Evolutionary conservation across 148 eudicot genomes (phyloP).

Genomic region (Arctostaphylos glauca): DNA sequence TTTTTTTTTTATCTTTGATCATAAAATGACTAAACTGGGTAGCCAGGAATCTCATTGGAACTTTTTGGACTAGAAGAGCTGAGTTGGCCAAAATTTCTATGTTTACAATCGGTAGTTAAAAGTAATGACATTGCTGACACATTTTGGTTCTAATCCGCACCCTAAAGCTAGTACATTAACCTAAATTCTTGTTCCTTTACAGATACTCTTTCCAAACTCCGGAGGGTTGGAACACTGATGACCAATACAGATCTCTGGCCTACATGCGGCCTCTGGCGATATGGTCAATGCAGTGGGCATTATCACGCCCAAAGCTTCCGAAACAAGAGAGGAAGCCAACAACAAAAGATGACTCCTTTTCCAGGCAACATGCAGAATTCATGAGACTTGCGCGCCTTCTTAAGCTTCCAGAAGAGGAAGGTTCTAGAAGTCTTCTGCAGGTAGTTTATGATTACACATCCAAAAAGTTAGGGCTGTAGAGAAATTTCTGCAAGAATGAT

Average conservation of each 20-base stretch:
- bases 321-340: conserved; percentile 23
- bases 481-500: not conserved
- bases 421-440: conserved; percentile 36
- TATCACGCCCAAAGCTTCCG: conserved; percentile 31
- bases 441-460: conserved; percentile 35
- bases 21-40: not conserved
- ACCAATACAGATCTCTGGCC: conserved; percentile 38
- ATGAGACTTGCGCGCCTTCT: conserved; percentile 39
- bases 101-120: not conserved
- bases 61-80: not conserved
- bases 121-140: not conserved
- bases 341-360: conserved; percentile 29
- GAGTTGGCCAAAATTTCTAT: not conserved
- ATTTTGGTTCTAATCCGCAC: not conserved
- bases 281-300: conserved; percentile 70
- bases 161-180: no score
- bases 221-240: conserved; percentile 49
- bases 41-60: not conserved
- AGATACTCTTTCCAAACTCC: conserved; percentile 56
- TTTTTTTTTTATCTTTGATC: not conserved
- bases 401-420: conserved; percentile 40
- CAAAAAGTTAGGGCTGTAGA: conserved; percentile 35
- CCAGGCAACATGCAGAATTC: conserved; percentile 33
- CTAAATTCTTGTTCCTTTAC: not conserved
- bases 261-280: conserved; percentile 64